phyloP scores from a whole-genome alignment of 768 basidiomycete genomes.

The Psilocybe cubensis region DNA sequence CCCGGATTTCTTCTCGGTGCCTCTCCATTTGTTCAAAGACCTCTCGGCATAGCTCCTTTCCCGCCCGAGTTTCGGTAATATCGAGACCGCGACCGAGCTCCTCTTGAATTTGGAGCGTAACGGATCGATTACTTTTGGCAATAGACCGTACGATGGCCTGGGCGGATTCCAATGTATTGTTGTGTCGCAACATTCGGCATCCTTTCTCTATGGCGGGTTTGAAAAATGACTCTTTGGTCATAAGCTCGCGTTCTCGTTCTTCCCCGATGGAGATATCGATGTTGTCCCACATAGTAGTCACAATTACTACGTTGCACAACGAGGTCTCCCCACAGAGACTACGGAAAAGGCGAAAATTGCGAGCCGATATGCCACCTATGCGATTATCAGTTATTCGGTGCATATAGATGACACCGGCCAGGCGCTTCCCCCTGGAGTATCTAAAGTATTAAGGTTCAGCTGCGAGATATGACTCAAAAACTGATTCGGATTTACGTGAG shows the following conservation, averaged over 20 bases:
- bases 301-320: slow-evolving; percentile 53
- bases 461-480: background rate
- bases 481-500: slow-evolving; percentile 28
- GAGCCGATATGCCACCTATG: slow-evolving; percentile 52
- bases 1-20: slow-evolving; percentile 50
- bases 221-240: slow-evolving; percentile 47
- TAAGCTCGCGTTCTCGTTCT: slow-evolving; percentile 50
- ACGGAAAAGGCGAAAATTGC: slow-evolving; percentile 55
- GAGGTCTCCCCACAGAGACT: slow-evolving; percentile 54
- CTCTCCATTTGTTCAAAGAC: slow-evolving; percentile 48
- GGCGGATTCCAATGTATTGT: background rate
- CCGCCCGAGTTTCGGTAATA: slow-evolving; percentile 56
- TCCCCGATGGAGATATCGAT: slow-evolving; percentile 40
- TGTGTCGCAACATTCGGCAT: slow-evolving; percentile 34
- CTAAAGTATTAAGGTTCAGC: slow-evolving; percentile 16
- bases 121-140: slow-evolving; percentile 34
- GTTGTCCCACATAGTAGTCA: slow-evolving; percentile 58
- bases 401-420: slow-evolving; percentile 59
- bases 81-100: slow-evolving; percentile 53
- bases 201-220: slow-evolving; percentile 54
- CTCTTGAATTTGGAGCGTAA: slow-evolving; percentile 47
- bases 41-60: slow-evolving; percentile 53
- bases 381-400: slow-evolving; percentile 57
- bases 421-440: slow-evolving; percentile 36
- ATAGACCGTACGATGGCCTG: slow-evolving; percentile 31